phyloP scores from a whole-genome alignment of 1,284 basidiomycete species.

The Ustilago shanxiensis region DNA sequence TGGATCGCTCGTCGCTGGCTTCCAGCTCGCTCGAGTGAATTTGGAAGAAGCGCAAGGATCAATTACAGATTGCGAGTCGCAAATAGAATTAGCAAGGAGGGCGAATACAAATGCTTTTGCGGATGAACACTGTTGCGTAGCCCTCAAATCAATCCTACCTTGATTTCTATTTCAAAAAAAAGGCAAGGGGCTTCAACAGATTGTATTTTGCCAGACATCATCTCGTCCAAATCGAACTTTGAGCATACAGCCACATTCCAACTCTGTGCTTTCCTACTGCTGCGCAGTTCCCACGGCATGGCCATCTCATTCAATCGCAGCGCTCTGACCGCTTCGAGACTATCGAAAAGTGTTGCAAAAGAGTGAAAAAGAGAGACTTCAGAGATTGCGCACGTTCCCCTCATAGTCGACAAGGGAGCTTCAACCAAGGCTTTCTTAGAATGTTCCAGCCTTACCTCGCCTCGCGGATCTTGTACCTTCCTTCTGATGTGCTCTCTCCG shows the following conservation, averaged over 20 bases:
- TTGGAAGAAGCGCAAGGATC: constrained; percentile 34
- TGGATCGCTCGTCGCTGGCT: neutral
- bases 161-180: neutral
- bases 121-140: neutral
- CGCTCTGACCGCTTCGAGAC: neutral
- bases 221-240: neutral
- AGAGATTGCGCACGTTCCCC: constrained; percentile 19
- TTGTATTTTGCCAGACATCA: neutral
- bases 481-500: too few relatives aligned
- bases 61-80: neutral
- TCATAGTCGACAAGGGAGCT: neutral
- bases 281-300: constrained; percentile 1
- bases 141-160: neutral
- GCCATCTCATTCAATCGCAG: neutral
- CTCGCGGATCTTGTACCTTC: too few relatives aligned
- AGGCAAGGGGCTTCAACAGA: neutral
- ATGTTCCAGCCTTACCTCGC: neutral
- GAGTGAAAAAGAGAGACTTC: too few relatives aligned
- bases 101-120: neutral
- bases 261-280: neutral
- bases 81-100: neutral
- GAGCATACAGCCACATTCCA: constrained; percentile 1
- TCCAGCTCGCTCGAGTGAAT: constrained; percentile 2
- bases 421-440: neutral
- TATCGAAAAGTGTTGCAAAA: neutral